Evolutionary conservation across 2,329 filamentous ascomycete genomes (phyloP).

Genomic region (Cladosporium austrohemisphaericum): DNA sequence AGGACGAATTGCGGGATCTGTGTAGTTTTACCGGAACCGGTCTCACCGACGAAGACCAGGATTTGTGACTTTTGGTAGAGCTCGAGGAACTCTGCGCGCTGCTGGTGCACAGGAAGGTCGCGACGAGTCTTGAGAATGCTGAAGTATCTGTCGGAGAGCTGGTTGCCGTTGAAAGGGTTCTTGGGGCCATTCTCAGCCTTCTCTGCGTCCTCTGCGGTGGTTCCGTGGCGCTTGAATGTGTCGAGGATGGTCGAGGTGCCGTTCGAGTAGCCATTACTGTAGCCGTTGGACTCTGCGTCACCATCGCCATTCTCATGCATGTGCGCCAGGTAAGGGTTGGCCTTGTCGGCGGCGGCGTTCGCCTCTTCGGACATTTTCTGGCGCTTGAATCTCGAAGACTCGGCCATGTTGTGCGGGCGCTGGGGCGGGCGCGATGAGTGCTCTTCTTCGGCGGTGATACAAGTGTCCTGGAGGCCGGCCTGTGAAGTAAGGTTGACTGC

Average conservation of each 20-base stretch:
- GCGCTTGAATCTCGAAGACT: slow-evolving; percentile 35
- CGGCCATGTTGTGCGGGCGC: slow-evolving; percentile 14
- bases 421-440: neutral
- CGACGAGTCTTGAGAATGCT: slow-evolving; percentile 79
- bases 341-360: slow-evolving; percentile 49
- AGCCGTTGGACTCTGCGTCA: slow-evolving; percentile 29
- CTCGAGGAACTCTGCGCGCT: slow-evolving; percentile 86
- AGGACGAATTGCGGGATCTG: slow-evolving; percentile 98
- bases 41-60: slow-evolving; percentile 97
- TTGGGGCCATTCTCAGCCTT: slow-evolving; percentile 72
- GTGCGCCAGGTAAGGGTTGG: slow-evolving; percentile 90
- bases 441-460: neutral
- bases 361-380: slow-evolving; percentile 56
- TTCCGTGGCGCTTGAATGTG: slow-evolving; percentile 71
- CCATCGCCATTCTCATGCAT: slow-evolving; percentile 60
- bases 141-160: slow-evolving; percentile 81
- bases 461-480: neutral
- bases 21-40: slow-evolving; percentile 97
- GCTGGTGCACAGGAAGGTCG: slow-evolving; percentile 85
- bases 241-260: slow-evolving; percentile 43
- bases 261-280: slow-evolving; percentile 31
- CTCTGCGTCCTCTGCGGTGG: slow-evolving; percentile 70
- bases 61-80: slow-evolving; percentile 94
- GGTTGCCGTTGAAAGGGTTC: slow-evolving; percentile 79
- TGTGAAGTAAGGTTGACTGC: neutral